Conservation (phyloP, 2,329 filamentous ascomycete genomes). For the Fusarium sp. region DNA sequence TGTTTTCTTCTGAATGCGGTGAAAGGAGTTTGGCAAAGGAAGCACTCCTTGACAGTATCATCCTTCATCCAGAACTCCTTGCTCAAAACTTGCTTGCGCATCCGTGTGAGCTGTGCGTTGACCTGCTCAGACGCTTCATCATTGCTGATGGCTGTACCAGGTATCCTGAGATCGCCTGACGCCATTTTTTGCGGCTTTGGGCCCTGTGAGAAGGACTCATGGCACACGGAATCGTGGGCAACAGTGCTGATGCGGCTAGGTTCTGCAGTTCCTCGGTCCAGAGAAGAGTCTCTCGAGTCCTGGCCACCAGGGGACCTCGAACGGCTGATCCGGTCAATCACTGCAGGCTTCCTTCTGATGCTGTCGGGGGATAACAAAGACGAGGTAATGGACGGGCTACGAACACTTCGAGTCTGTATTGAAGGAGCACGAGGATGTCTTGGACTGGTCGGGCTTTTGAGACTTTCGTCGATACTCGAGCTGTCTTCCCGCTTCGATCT, state of each 20-base stretch:
- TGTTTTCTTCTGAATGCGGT: constrained; percentile 95
- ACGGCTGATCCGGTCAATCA: constrained; percentile 64
- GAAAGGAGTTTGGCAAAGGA: constrained; percentile 87
- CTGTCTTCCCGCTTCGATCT: constrained; percentile 54
- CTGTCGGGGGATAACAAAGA: constrained; percentile 51
- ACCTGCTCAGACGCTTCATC: constrained; percentile 66
- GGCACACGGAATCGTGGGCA: constrained; percentile 64
- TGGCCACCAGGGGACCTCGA: constrained; percentile 53
- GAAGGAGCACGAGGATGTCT: constrained; percentile 49
- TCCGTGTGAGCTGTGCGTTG: constrained; percentile 69
- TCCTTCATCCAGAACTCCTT: constrained; percentile 99
- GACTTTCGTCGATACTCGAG: constrained; percentile 56
- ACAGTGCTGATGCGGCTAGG: constrained; percentile 65
- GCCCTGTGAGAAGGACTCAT: constrained; percentile 62
- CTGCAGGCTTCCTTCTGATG: constrained; percentile 55
- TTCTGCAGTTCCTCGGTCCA: constrained; percentile 64
- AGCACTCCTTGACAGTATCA: constrained; percentile 97
- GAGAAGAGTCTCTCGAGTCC: constrained; percentile 65
- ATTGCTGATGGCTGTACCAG: constrained; percentile 61
- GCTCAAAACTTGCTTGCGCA: constrained; percentile 86
- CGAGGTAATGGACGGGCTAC: constrained; percentile 48
- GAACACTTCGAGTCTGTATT: constrained; percentile 49
- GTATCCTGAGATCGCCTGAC: constrained; percentile 59
- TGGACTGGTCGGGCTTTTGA: constrained; percentile 58
- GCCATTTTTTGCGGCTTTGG: constrained; percentile 55